phyloP scores from a whole-genome alignment of 2,329 filamentous ascomycete species.

The Epichloe uncinata region DNA sequence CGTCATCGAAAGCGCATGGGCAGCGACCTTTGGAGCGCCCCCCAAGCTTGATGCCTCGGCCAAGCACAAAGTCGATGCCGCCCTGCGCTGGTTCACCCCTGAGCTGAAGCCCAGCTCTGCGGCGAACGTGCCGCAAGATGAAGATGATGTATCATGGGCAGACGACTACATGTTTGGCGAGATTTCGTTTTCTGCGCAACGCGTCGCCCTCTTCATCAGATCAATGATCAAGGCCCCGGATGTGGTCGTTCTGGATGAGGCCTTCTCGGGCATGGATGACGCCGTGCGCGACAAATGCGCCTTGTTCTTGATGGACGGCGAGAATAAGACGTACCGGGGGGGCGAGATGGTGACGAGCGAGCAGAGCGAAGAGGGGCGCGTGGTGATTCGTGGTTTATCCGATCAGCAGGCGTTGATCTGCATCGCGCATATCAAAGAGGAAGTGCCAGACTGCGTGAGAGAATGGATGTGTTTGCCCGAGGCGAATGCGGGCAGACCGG shows the following conservation, averaged over 20 bases:
- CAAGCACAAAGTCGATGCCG: slow-evolving; percentile 49
- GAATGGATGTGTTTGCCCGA: slow-evolving; percentile 82
- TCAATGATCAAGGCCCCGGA: slow-evolving; percentile 70
- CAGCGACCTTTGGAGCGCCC: slow-evolving; percentile 70
- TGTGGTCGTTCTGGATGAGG: slow-evolving; percentile 74
- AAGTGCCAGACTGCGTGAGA: slow-evolving; percentile 71
- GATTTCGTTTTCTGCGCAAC: slow-evolving; percentile 68
- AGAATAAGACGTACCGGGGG: slow-evolving; percentile 29
- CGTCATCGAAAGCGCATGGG: slow-evolving; percentile 76
- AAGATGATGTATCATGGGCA: slow-evolving; percentile 45
- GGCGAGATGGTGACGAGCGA: slow-evolving; percentile 33
- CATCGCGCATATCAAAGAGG: slow-evolving; percentile 81
- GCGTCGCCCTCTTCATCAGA: slow-evolving; percentile 71
- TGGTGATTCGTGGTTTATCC: slow-evolving; percentile 48
- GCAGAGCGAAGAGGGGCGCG: slow-evolving; percentile 17
- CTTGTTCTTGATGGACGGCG: slow-evolving; percentile 58
- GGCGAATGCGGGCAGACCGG: slow-evolving; percentile 45
- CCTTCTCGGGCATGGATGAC: slow-evolving; percentile 76
- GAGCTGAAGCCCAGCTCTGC: slow-evolving; percentile 53
- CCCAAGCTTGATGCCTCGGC: slow-evolving; percentile 49
- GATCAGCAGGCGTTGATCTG: slow-evolving; percentile 73
- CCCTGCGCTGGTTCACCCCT: slow-evolving; percentile 61
- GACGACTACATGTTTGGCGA: slow-evolving; percentile 55
- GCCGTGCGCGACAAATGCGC: slow-evolving; percentile 76
- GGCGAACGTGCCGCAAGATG: slow-evolving; percentile 7